phyloP scores from a whole-genome alignment of 176 grass and related monocot species.

The Guadua angustifolia region DNA sequence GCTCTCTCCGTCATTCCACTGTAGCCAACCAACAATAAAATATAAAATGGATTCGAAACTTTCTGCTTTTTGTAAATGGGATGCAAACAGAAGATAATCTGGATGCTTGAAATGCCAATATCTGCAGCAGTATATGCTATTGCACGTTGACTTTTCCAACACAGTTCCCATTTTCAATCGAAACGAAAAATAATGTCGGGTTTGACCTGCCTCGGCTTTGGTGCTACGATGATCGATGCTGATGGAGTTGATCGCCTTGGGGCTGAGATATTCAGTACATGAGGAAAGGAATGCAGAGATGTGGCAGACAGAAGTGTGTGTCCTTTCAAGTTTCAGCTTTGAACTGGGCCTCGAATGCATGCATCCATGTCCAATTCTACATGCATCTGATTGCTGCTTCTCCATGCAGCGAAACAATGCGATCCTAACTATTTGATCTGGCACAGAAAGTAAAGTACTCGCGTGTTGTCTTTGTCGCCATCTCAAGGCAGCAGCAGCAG shows the following conservation, averaged over 20 bases:
- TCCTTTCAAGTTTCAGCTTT: not conserved
- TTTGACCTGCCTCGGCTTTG: constrained; percentile 9
- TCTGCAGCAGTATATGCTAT: not conserved
- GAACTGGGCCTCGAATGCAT: not conserved
- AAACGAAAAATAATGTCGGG: not conserved
- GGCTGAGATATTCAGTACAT: not conserved
- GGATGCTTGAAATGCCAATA: not conserved
- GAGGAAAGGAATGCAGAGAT: not conserved
- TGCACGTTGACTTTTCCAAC: not conserved
- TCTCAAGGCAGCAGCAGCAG: not conserved
- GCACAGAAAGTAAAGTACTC: not conserved
- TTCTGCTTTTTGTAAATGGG: not conserved
- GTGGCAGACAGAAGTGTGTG: not conserved
- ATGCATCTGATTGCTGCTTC: not conserved
- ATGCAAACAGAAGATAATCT: not conserved
- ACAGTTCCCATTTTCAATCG: not conserved
- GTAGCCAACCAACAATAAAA: not conserved
- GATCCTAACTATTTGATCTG: not conserved
- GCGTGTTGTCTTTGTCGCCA: not conserved
- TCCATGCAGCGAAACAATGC: not conserved
- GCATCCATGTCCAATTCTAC: not conserved
- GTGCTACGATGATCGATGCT: not conserved
- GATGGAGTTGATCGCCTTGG: not conserved
- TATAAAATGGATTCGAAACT: not conserved
- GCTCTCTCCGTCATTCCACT: not conserved